Base-by-base conservation (phyloP, 306 rosid genomes). In the Trifolium subterraneum region DNA sequence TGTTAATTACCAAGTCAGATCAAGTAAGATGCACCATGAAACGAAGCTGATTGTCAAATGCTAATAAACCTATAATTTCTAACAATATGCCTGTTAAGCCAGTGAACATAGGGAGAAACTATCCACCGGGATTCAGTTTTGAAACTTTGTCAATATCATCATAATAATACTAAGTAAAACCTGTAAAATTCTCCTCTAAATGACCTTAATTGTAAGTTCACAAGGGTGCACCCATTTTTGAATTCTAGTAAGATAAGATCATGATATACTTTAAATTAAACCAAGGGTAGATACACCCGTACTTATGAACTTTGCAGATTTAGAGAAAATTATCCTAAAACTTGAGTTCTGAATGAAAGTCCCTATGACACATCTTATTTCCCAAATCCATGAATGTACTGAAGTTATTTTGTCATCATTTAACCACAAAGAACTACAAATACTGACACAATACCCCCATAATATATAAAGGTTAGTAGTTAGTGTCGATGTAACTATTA, bases 311-410 rank as follows among this genome's bases (percentile, higher is more conserved):
- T 47, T 68, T 68, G 73, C 27, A 48, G 44, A 35, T 68, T 29
- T 27, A 68, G 60, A 47, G 73, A 50, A 68, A 25, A 13, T 20
- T 66, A 14, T 42, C 55, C 55, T 22, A 42, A 62, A 12, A 31
- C 48, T 15, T 10, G 29, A 10, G 39, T 13, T 33, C 51, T 74
- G 23, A 74, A 10, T 15, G 31, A 38, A 35, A 45, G 33, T 52
- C 44, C 54, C 20, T n/a, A 9, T 38, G 18, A 10, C 29, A 39
- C 61, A 74, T 33, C 29, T 48, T 38, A 52, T 38, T 75, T 73
- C 47, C 42, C 50, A 74, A 62, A 10, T 33, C 25, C 11, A 64
- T 35, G 63, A 71, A 27, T 52, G 58, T 52, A 55, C 7, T 75
- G 48, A 33, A 64, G 52, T 20, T 8, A 14, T 31, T 22, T 72